These are phyloP conservation scores for Tricholoma matsutake DNA, from an alignment of 768 basidiomycete species.

Conservation along the genomic window DNA sequence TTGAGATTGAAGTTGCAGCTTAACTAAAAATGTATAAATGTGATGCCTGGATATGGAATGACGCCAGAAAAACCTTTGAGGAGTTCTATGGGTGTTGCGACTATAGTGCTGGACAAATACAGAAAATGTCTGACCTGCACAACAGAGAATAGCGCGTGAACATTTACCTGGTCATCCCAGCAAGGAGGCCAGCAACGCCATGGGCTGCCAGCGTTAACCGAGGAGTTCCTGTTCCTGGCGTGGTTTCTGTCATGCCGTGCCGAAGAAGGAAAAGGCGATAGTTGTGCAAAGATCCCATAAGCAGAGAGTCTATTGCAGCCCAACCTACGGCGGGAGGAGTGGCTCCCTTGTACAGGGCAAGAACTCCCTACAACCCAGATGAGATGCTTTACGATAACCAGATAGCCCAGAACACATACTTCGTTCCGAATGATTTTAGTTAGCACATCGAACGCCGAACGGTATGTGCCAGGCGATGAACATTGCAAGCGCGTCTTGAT, in stretches of 20 bases:
- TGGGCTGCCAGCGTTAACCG: slow-evolving; percentile 64
- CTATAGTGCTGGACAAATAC: slow-evolving; percentile 44
- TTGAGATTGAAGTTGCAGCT: slow-evolving; percentile 66
- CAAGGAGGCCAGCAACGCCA: slow-evolving; percentile 63
- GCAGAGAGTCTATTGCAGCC: slow-evolving; percentile 69
- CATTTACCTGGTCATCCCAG: slow-evolving; percentile 66
- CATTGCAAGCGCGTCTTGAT: slow-evolving; percentile 74
- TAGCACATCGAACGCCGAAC: slow-evolving; percentile 58
- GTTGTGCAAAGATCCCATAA: slow-evolving; percentile 69
- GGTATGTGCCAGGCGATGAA: slow-evolving; percentile 60
- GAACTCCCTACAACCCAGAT: slow-evolving; percentile 40
- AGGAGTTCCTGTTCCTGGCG: slow-evolving; percentile 39
- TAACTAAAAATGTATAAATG: slow-evolving; percentile 53
- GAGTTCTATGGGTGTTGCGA: slow-evolving; percentile 77
- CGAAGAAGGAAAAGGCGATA: slow-evolving; percentile 61
- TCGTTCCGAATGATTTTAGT: slow-evolving; percentile 57
- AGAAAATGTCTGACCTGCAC: slow-evolving; percentile 3
- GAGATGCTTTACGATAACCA: slow-evolving; percentile 3
- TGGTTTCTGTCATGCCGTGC: slow-evolving; percentile 50
- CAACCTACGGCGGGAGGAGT: slow-evolving; percentile 72
- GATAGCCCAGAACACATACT: slow-evolving; percentile 31
- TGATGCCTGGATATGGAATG: slow-evolving; percentile 42
- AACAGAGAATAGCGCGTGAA: slow-evolving; percentile 1
- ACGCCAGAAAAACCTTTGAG: slow-evolving; percentile 53
- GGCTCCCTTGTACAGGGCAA: slow-evolving; percentile 73